A percentile compares a stretch with the other conserved stretches of the same genome.
Evolutionary conservation across 306 rosid genomes (phyloP).

Genomic region (Macrotyloma uniflorum): DNA sequence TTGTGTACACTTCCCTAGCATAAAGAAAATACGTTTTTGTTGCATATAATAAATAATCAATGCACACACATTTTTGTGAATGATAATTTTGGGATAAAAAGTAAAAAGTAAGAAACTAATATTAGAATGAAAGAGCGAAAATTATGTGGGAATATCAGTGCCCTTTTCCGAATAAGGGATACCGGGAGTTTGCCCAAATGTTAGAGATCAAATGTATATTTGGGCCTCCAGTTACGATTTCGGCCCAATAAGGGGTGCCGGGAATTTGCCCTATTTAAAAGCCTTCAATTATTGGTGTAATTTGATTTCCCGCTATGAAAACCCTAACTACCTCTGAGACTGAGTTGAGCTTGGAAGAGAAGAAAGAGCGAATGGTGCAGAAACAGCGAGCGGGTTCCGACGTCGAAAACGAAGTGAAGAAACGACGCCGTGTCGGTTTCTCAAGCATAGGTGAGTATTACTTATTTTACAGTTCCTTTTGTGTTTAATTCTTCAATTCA

Average conservation of each 20-base stretch:
- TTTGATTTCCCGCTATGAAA: slow-evolving; percentile 73
- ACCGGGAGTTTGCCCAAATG: neutral
- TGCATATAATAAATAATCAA: no score
- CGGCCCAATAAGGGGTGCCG: slow-evolving; percentile 6
- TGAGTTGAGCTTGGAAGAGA: neutral
- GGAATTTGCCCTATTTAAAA: slow-evolving; percentile 26
- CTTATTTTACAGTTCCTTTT: neutral
- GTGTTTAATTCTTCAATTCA: neutral
- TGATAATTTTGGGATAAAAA: no score
- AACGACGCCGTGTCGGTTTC: slow-evolving; percentile 82
- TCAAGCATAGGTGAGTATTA: slow-evolving; percentile 33
- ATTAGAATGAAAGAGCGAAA: no score
- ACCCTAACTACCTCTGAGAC: slow-evolving; percentile 60
- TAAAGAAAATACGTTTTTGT: no score
- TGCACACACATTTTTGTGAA: no score
- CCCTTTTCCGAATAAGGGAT: no score
- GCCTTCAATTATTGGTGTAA: slow-evolving; percentile 12
- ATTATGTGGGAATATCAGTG: no score
- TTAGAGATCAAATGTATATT: no score
- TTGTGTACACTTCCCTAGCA: no score
- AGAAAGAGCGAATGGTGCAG: slow-evolving; percentile 62
- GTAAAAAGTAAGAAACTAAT: no score
- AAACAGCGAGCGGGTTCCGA: slow-evolving; percentile 47
- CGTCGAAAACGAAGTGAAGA: slow-evolving; percentile 52
- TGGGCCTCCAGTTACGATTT: neutral